These are phyloP conservation scores for Boletus rubescentipes DNA, from an alignment of 768 basidiomycete genomes.

Conservation along the genomic window DNA sequence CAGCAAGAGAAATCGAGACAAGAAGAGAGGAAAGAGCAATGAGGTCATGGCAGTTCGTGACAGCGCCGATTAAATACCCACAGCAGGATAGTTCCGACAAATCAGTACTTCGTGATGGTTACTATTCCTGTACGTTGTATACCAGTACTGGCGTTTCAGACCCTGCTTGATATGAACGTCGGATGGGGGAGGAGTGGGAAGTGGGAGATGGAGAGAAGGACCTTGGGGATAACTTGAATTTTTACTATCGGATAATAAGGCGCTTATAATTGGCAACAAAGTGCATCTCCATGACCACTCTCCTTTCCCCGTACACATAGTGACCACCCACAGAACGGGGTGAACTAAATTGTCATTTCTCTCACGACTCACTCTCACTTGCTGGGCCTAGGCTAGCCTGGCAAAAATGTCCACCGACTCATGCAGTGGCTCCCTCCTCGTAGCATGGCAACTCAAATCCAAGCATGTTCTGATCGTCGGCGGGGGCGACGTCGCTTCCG, in stretches of 20 bases:
- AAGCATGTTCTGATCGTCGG: conserved; percentile 90
- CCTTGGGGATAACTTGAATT: neutral
- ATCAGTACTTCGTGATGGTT: conserved; percentile 6
- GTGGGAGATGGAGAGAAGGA: neutral
- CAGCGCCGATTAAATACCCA: conserved; percentile 14
- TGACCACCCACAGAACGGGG: neutral
- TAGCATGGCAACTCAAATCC: conserved; percentile 90
- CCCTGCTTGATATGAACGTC: neutral
- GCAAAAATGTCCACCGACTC: conserved; percentile 8
- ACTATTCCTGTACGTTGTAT: neutral
- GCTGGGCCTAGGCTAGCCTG: neutral
- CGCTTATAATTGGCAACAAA: neutral
- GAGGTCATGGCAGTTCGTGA: neutral
- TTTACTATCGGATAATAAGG: too few relatives aligned
- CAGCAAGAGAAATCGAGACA: conserved; percentile 22
- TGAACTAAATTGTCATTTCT: neutral
- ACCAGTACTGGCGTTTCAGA: neutral
- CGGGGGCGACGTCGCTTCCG: conserved; percentile 89
- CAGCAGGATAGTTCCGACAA: neutral
- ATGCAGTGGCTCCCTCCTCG: conserved; percentile 74
- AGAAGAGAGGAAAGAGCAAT: conserved; percentile 1
- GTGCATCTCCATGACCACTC: conserved; percentile 23
- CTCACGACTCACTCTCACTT: neutral
- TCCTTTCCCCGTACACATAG: conserved; percentile 1
- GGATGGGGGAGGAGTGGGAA: neutral